Evolutionary conservation across 352 stramenopile genomes (phyloP), one percentile per base, ranked within the genome.

Genomic region (Pythium rishiriense): DNA sequence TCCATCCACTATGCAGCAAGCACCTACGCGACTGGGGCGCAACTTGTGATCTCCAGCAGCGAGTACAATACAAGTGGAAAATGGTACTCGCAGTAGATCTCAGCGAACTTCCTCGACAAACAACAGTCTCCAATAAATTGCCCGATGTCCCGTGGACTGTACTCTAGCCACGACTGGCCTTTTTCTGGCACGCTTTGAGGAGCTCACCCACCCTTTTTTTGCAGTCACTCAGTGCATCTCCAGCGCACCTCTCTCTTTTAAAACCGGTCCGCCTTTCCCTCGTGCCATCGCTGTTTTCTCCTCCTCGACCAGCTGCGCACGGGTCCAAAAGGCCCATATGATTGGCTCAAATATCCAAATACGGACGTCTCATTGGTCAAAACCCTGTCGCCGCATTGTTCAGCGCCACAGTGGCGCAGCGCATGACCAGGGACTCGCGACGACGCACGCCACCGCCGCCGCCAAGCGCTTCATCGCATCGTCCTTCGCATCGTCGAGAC

Each of bases 401-500:
- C 22, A 28, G 25, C 26, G 4, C 11, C 53, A 56, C 42, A 28
- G 42, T 49, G 42, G 42, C 42, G 6, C 33, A n/a, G 9, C 24
- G 26, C 28, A 28, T 43, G 29, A 46, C 31, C 19, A 46, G 48
- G 37, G 37, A 33, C 26, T 49, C 50, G 22, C 33, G 48, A 59
- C 22, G 42, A 28, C 55, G 55, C 56, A 62, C 55, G 55, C 55
- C 42, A 62, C 35, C 46, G 54, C 22, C 31, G 42, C 29, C 28
- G 15, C 12, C 49, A 31, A 1, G 19, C 26, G n/a, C 15, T 54
- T 46, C 55, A 62, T 62, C 31, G 55, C 43, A 54, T 62, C 55
- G 55, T 62, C 55, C 41, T 45, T 46, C 28, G 43, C 47, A 19
- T 54, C 50, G 50, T 46, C 50, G 50, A 57, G 29, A 57, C 50